Conservation (phyloP, 179 eudicot species). For the Silene noctiflora region DNA sequence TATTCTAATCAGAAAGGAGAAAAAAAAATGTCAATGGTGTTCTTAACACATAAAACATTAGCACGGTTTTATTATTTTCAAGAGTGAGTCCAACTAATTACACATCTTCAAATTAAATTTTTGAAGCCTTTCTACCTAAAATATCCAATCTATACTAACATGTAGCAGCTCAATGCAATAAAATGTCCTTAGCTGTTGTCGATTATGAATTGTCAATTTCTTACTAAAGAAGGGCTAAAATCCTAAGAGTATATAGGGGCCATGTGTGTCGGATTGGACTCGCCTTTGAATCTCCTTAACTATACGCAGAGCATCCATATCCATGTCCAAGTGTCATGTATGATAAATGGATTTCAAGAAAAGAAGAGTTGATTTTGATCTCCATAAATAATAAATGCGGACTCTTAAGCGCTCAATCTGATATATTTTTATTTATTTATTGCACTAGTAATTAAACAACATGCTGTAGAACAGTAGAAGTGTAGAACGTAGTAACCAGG, state of each 20-base stretch:
- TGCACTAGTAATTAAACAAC: background rate
- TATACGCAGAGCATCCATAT: too few relatives aligned
- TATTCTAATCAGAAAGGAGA: constrained; percentile 19
- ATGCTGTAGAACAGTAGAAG: too few relatives aligned
- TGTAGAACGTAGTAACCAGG: background rate
- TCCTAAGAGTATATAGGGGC: too few relatives aligned
- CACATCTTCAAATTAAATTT: background rate
- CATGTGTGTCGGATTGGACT: too few relatives aligned
- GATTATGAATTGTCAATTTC: too few relatives aligned
- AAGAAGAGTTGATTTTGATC: background rate
- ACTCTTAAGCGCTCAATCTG: background rate
- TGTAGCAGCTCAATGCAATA: background rate
- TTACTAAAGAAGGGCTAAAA: too few relatives aligned
- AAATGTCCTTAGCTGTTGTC: background rate
- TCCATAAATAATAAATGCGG: background rate
- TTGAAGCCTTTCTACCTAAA: background rate
- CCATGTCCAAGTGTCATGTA: too few relatives aligned
- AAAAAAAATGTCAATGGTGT: background rate
- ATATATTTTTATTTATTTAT: background rate
- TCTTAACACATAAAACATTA: background rate
- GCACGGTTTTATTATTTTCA: background rate
- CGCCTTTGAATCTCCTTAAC: too few relatives aligned
- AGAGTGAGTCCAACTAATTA: too few relatives aligned
- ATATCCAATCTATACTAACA: background rate
- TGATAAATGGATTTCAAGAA: background rate